Base-by-base conservation (phyloP, 2,329 filamentous ascomycete genomes). In the Aspergillus eucalypticola region DNA sequence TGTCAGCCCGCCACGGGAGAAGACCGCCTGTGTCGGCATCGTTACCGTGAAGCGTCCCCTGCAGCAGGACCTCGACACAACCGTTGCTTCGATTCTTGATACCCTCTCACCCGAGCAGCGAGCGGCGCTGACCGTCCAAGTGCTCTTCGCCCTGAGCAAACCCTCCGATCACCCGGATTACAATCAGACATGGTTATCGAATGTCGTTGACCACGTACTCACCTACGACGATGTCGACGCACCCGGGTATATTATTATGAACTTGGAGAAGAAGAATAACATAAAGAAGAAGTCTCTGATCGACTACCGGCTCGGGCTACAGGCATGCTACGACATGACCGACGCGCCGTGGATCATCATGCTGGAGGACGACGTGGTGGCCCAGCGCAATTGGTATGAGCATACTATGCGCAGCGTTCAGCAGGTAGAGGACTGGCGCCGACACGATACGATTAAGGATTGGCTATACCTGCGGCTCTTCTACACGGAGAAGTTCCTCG, bases 341-440 rank as follows among this genome's bases (percentile, higher is more conserved):
- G 72, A 73, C 21, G 75, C 78, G 8, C 74, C 73, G 8, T 81
- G 80, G 66, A 75, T 80, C 54, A 70, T 75, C 17, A 76, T 82
- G 56, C 67, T 83, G 8, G 81, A 83, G 63, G 81, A 82, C 60
- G 81, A 82, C 60, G 74, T 78, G 7, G 62, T 83, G 8, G 80
- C 79, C 32, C 75, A 79, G 67, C 75, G 78, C 38, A 75, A 76
- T 8, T 83, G 81, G 81, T 81, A 78, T 60, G 69, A 74, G 39
- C 73, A 76, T 8, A 78, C 77, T 0, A 69, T 78, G 58, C 63
- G 72, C 13, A 79, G 71, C 3, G 67, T 82, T 11, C 63, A 73
- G 23, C 64, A 68, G n/a, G 73, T 76, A 6, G 70, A 78, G 49
- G 53, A 59, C 1, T 63, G 62, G 65, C 49, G 48, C 8, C 39